These are phyloP conservation scores for Eucalyptus curtisii DNA, from an alignment of 345 rosid genomes.

Conservation along the genomic window DNA sequence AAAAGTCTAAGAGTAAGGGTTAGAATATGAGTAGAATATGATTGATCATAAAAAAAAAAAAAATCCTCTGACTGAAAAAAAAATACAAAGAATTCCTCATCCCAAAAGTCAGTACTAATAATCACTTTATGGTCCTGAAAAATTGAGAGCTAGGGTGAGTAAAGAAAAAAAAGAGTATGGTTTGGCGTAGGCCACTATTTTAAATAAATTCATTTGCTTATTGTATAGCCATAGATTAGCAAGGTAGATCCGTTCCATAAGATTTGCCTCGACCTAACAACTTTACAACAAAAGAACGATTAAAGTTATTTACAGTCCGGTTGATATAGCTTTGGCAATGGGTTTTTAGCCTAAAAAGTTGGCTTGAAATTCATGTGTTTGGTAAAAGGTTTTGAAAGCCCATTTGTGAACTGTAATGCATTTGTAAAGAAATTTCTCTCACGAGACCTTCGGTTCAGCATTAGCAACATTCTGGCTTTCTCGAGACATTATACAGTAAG, in stretches of 20 bases:
- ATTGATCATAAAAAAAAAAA: too few relatives aligned
- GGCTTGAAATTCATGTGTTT: neutral
- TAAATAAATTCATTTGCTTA: too few relatives aligned
- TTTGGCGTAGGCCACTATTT: too few relatives aligned
- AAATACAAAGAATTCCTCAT: too few relatives aligned
- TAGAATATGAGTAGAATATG: too few relatives aligned
- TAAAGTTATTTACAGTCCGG: fast-evolving
- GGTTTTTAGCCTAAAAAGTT: too few relatives aligned
- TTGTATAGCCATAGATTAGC: neutral
- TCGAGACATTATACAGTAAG: fast-evolving
- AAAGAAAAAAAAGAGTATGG: too few relatives aligned
- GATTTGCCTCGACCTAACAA: neutral
- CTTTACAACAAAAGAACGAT: neutral
- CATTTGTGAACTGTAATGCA: neutral
- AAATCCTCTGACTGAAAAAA: too few relatives aligned
- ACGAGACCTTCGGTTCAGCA: neutral
- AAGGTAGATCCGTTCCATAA: neutral
- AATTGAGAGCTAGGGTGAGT: fast-evolving
- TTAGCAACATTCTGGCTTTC: neutral
- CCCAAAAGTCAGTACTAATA: neutral
- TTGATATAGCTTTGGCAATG: neutral
- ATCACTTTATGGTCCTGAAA: fast-evolving
- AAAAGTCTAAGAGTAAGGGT: too few relatives aligned
- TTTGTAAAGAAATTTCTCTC: neutral
- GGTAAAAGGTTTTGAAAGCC: neutral